Base-by-base conservation (phyloP, 2,329 filamentous ascomycete genomes). In the Epichloe baconii region DNA sequence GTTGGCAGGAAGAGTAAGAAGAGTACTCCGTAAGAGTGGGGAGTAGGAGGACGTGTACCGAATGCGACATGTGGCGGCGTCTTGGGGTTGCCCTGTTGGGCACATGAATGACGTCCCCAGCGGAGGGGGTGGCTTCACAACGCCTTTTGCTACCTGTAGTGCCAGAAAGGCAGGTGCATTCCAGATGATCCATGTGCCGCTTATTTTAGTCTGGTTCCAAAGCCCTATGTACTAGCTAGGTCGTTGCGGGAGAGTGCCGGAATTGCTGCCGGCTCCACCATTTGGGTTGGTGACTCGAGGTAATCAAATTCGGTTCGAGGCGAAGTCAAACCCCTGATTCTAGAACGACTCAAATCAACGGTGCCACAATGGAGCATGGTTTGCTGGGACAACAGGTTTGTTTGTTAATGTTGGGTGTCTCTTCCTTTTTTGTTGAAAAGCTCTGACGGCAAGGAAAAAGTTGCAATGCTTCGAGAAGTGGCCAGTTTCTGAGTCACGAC, bases 241-340 rank as follows among this genome's bases (percentile, higher is more conserved):
- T 57, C 57, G 40, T 58, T 58, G 56, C 55, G 53, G 57, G 55
- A 62, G 60, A 64, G 56, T 60, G 57, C 63, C 62, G 61, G 61
- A 61, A 59, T 55, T 53, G 55, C 55, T 58, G 55, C 61, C 59
- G 57, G 60, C 59, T 59, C 62, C 62, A 62, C 59, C 57, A 51
- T 53, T 51, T 23, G 41, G 19, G 19, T 12, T 43, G 40, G 4
- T 21, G 40, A 43, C 17, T 43, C 40, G 17, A 42, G 15, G 19
- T 38, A n/a, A 38, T 38, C 36, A 38, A 38, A n/a, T 38, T 38
- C 2, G 36, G 36, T 38, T 38, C 36, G 15, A 38, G n/a, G 36
- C 36, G 14, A 38, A 38, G 31, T 31, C 10, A 10, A 31, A 11
- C 31, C 31, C 31, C 37, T 38, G 37, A 31, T 31, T 31, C 26